These are phyloP conservation scores for Colletotrichum paranaense DNA, from an alignment of 2,329 filamentous ascomycete genomes.

Conservation along the genomic window DNA sequence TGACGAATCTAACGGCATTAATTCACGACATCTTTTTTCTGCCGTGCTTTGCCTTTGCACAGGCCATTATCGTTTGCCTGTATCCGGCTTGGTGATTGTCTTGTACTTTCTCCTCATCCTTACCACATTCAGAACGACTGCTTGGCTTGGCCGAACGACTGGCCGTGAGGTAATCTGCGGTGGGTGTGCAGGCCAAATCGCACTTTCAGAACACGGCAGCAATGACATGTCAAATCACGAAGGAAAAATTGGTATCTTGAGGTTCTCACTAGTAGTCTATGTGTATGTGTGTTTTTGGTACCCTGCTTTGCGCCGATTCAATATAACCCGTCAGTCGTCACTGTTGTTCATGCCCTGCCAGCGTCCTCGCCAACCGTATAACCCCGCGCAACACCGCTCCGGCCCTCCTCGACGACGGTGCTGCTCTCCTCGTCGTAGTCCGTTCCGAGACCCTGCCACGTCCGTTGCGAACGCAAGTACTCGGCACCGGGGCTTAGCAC, in stretches of 20 bases:
- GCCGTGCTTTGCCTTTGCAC: constrained; percentile 20
- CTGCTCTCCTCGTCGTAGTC: constrained; percentile 78
- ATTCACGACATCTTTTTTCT: neutral
- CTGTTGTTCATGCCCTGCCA: neutral
- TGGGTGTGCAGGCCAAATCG: neutral
- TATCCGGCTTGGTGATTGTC: neutral
- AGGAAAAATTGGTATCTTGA: constrained; percentile 5
- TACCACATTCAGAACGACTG: neutral
- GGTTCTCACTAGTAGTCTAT: neutral
- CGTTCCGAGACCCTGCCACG: constrained; percentile 91
- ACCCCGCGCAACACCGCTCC: constrained; percentile 87
- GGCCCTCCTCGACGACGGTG: constrained; percentile 82
- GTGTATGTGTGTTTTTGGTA: neutral
- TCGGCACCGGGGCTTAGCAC: constrained; percentile 92
- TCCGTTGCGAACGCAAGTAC: constrained; percentile 82
- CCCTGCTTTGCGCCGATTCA: neutral
- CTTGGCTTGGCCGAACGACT: constrained; percentile 11
- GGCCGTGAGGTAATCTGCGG: neutral
- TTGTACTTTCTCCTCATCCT: neutral
- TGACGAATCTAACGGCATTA: constrained; percentile 23
- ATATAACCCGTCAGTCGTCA: no score
- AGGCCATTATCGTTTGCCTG: neutral
- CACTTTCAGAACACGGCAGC: neutral
- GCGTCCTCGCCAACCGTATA: constrained; percentile 78
- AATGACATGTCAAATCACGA: neutral